Conservation (phyloP, 257 asterid species). For the Verbena officinalis region DNA sequence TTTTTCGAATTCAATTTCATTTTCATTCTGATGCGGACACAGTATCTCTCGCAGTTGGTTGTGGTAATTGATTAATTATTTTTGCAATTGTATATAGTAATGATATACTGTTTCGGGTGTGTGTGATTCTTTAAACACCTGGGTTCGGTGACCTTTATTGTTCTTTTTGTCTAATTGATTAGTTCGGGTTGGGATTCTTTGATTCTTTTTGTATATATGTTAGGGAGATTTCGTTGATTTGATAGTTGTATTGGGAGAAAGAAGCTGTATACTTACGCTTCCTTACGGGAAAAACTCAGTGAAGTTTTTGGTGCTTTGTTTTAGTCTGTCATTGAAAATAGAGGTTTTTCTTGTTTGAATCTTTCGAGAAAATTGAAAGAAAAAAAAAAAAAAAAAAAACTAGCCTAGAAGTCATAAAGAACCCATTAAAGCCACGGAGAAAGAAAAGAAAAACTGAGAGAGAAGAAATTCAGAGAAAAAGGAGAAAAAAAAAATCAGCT, state of each 20-base stretch:
- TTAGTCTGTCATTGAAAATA: slow-evolving; percentile 63
- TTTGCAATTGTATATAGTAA: not conserved
- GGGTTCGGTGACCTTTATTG: not conserved
- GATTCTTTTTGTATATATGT: slow-evolving; percentile 11
- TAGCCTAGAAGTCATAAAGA: too few relatives aligned
- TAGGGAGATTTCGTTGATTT: not conserved
- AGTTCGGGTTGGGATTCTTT: slow-evolving; percentile 17
- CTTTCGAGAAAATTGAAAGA: slow-evolving; percentile 17
- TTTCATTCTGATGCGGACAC: slow-evolving; percentile 1
- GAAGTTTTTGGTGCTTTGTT: slow-evolving; percentile 69
- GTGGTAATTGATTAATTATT: slow-evolving; percentile 12
- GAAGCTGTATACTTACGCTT: slow-evolving; percentile 26
- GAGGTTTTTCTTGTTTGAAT: slow-evolving; percentile 57
- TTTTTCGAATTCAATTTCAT: not conserved
- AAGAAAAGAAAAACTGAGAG: not conserved
- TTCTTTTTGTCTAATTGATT: not conserved
- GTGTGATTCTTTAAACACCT: not conserved
- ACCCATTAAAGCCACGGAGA: too few relatives aligned
- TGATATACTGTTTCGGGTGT: not conserved
- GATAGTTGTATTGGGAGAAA: slow-evolving; percentile 21
- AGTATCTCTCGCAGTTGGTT: slow-evolving; percentile 29
- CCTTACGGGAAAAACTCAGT: slow-evolving; percentile 47
- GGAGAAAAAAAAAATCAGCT: not conserved
- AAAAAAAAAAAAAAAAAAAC: not conserved
- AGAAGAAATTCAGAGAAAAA: not conserved